These are phyloP conservation scores for Lasiodiplodia sp. DNA, from an alignment of 2,329 filamentous ascomycete genomes.

Conservation along the genomic window DNA sequence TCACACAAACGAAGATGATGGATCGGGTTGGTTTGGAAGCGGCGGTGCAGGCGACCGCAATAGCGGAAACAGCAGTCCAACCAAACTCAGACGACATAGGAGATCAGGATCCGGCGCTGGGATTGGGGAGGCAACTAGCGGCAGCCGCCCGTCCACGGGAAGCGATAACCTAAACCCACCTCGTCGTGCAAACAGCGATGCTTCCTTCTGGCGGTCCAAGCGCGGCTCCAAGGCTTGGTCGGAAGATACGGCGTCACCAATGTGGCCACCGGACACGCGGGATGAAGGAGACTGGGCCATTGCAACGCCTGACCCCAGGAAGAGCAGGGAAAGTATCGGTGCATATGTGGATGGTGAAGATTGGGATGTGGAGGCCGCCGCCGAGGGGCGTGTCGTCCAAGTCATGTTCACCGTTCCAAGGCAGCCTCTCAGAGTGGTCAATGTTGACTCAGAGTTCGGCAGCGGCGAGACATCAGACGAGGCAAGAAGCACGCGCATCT, in stretches of 20 bases:
- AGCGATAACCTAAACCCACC: conserved; percentile 35
- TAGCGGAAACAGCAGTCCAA: conserved; percentile 18
- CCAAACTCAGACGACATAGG: conserved; percentile 20
- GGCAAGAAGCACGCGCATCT: not conserved
- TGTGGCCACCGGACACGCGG: conserved; percentile 45
- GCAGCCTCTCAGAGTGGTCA: conserved; percentile 87
- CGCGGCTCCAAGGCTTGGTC: conserved; percentile 53
- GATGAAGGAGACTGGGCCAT: conserved; percentile 47
- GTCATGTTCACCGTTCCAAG: conserved; percentile 92
- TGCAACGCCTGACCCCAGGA: conserved; percentile 18
- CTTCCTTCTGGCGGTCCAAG: conserved; percentile 50
- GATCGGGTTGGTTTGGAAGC: conserved; percentile 23
- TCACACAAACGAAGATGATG: conserved; percentile 25
- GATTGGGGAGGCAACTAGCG: conserved; percentile 1
- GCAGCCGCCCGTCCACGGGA: conserved; percentile 14
- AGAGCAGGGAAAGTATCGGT: conserved; percentile 34
- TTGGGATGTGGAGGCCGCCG: conserved; percentile 60
- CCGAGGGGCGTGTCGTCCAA: conserved; percentile 56
- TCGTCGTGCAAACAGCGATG: conserved; percentile 54
- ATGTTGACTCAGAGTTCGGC: conserved; percentile 47
- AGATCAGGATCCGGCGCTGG: conserved; percentile 20
- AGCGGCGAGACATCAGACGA: conserved; percentile 20
- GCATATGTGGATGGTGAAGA: conserved; percentile 44
- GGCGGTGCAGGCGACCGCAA: conserved; percentile 12
- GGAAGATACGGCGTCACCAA: conserved; percentile 48